Evolutionary conservation across 495 filamentous ascomycete genomes (phyloP).

Genomic region (Podospora tetraspora): DNA sequence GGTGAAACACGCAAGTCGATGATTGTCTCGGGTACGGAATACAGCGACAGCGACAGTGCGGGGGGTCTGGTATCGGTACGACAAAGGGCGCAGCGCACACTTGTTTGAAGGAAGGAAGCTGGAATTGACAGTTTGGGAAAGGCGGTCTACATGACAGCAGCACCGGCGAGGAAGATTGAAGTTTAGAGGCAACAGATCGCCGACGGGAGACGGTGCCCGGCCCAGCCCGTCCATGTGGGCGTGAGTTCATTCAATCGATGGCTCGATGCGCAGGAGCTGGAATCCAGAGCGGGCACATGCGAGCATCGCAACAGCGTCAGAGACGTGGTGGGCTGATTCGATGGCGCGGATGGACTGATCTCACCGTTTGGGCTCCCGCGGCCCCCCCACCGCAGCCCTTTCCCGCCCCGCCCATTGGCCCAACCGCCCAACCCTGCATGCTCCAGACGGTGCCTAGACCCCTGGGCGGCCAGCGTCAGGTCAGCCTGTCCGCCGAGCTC

Average conservation of each 20-base stretch:
- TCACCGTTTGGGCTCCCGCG: slow-evolving; percentile 3
- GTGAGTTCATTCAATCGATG: no score
- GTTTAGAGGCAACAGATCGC: no score
- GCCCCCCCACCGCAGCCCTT: slow-evolving; percentile 6
- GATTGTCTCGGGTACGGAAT: background rate
- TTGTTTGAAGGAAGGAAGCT: background rate
- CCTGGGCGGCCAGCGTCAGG: slow-evolving; percentile 17
- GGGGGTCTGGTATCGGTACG: background rate
- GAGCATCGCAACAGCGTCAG: slow-evolving; percentile 16
- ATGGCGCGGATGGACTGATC: slow-evolving; percentile 29
- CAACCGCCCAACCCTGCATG: slow-evolving; percentile 7
- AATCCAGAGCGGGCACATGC: slow-evolving; percentile 18
- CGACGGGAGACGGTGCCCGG: no score
- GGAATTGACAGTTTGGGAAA: background rate
- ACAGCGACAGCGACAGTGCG: background rate
- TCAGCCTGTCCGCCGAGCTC: slow-evolving; percentile 12
- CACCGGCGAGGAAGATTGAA: no score
- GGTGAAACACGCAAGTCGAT: background rate
- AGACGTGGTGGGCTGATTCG: slow-evolving; percentile 31
- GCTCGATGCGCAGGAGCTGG: no score
- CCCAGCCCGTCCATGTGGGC: no score
- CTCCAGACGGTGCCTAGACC: slow-evolving; percentile 23
- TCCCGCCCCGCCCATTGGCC: slow-evolving; percentile 20
- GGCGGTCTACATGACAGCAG: no score
- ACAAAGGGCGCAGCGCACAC: background rate